Evolutionary conservation across 257 asterid genomes (phyloP).

Genomic region (Solanum pimpinellifolium): DNA sequence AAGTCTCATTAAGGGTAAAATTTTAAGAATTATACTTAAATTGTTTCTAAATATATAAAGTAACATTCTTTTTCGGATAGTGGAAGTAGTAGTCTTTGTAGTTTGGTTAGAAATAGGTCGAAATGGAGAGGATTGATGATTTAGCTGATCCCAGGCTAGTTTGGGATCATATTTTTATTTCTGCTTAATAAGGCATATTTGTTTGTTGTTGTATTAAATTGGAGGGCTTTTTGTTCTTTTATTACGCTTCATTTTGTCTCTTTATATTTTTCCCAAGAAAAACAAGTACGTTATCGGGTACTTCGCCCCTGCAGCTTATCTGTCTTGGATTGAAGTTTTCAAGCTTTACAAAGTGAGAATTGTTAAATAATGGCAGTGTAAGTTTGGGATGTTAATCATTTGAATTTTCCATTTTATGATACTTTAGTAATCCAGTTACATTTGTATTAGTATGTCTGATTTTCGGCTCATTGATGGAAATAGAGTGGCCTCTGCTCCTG

Average conservation of each 20-base stretch:
- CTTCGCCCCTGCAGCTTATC: not conserved
- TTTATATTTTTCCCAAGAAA: not conserved
- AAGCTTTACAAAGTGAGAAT: not conserved
- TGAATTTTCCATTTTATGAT: not conserved
- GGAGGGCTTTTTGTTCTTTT: not conserved
- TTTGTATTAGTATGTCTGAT: not conserved
- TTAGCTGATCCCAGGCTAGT: not conserved
- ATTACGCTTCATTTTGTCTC: not conserved
- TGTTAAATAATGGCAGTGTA: not conserved
- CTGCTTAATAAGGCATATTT: not conserved
- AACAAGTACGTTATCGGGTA: not conserved
- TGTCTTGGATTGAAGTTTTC: not conserved
- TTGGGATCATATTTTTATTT: not conserved
- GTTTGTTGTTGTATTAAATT: not conserved
- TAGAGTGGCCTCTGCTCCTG: conserved; percentile 97
- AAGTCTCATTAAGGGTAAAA: not conserved
- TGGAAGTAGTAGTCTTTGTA: not conserved
- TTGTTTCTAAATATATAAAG: not conserved
- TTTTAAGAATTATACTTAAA: not conserved
- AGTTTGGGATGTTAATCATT: not conserved
- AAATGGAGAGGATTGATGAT: not conserved
- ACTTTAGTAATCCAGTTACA: not conserved
- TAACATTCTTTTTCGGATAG: not conserved
- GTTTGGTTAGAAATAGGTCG: not conserved
- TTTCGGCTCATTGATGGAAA: not conserved